phyloP scores from a whole-genome alignment of 306 rosid genomes.

The Cyclanthera cordifolia region DNA sequence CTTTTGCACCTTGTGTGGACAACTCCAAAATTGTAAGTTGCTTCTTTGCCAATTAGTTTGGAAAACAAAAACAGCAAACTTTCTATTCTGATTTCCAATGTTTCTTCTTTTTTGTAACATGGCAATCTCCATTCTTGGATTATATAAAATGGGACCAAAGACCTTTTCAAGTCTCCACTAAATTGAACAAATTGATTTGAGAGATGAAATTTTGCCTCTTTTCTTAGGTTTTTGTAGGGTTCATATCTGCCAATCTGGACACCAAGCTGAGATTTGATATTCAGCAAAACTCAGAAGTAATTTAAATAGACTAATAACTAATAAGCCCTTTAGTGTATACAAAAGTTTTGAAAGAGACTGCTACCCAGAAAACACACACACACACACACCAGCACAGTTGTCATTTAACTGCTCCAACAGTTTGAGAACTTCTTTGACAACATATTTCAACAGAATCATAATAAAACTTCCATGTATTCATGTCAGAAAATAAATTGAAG shows the following conservation, averaged over 20 bases:
- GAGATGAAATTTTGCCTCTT: constrained; percentile 6
- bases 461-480: not conserved
- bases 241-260: constrained; percentile 66
- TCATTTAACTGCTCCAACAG: not conserved
- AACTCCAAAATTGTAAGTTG: no score
- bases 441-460: not conserved
- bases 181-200: not conserved
- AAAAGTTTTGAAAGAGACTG: not conserved
- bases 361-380: not conserved
- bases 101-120: no score
- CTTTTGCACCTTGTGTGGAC: no score
- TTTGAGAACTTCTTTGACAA: not conserved
- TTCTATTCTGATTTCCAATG: no score
- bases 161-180: not conserved
- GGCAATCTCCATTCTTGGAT: no score
- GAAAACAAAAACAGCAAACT: no score
- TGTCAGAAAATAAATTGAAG: not conserved
- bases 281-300: not conserved
- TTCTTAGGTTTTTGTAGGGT: constrained; percentile 79
- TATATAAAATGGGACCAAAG: no score
- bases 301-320: not conserved
- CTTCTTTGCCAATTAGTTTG: no score
- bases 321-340: not conserved
- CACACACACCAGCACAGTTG: not conserved
- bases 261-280: constrained; percentile 32